Base-by-base conservation (phyloP, 2,329 filamentous ascomycete species). In the Uncinocarpus reesii region DNA sequence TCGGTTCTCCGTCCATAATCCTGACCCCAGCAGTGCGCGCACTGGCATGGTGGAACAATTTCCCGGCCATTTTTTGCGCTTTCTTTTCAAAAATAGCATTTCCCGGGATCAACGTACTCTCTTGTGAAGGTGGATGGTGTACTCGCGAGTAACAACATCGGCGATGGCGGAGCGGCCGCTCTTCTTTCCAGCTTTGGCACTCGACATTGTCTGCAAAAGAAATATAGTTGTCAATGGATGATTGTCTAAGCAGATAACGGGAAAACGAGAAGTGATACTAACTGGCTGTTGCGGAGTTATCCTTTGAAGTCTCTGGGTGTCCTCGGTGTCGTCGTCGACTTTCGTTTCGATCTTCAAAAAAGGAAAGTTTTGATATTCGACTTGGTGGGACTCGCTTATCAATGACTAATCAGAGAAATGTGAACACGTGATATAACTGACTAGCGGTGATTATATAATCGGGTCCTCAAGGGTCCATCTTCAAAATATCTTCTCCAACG, bases 91-190 rank as follows among this genome's bases (percentile, higher is more conserved):
- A 46, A n/a, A 29, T 31, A 23, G 24, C 29, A 28, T 21, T 29
- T n/a, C n/a, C 23, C 38, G 52, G 40, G 15, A 50, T 65, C 63
- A 71, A 84, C 84, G 72, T 89, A 93, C 86, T 76, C 90, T 85
- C 86, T 95, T 96, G 86, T 98, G 92, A 66, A 98, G 78, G 82
- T 98, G 90, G 78, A 98, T 96, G 75, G 92, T 98, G 83, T 98
- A 98, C 80, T 98, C 93, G 81, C 92, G 87, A 67, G 92, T 84
- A 73, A 98, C 90, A 71, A 98, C 93, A 76, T 98, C 90, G 75
- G 87, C 83, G 74, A 98, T 95, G 78, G 93, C 93, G 74, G 87
- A 95, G 71, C 89, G 86, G 66, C 73, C 71, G 62, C 72, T 64
- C 76, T 84, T 84, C 78, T 83, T 84, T 71, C 73, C 75, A 65